Base-by-base conservation (phyloP, 2,329 filamentous ascomycete species). In the Diaporthe destruens region DNA sequence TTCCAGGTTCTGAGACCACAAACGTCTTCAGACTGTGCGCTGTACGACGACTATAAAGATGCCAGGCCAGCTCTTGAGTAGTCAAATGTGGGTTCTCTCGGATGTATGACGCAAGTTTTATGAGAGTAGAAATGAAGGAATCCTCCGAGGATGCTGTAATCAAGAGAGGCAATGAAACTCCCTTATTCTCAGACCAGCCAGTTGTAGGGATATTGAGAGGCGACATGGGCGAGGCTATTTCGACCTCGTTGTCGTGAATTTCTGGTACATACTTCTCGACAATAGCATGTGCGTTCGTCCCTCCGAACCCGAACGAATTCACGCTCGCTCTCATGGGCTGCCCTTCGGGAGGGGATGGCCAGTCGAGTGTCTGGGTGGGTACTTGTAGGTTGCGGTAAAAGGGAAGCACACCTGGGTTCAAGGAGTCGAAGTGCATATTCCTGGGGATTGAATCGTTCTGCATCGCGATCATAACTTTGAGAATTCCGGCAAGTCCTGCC, bases 401-500 rank as follows among this genome's bases (percentile, higher is more conserved):
- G 1, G 81, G 80, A n/a, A 78, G 71, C 0, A 88, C 81, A 5
- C 75, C 77, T 0, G 84, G 83, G 69, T 83, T 87, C 12, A 85
- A 77, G 1, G 75, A 77, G 1, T 82, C 72, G 42, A 87, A 79
- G 53, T 85, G 83, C 9, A 85, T 77, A 69, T 87, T 87, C 1
- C 84, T 84, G 0, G 84, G 82, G 2, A 87, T 75, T 0, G 74
- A 74, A 9, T 77, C 78, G 44, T 85, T 78, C 63, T 83, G 81
- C 76, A 88, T 80, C 54, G 81, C 79, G 34, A 84, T 77, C 0
- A 85, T 75, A 0, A 83, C 81, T 75, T 86, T 87, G 25, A 88
- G 78, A 9, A 88, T 68, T 9, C 85, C 84, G 0, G 86, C 86
- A 20, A 88, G 76, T 0, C 87, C 87, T 2, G 86, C 85, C 1